These are phyloP conservation scores for Phaeosphaeriaceae sp. DNA, from an alignment of 2,329 filamentous ascomycete species.

Conservation along the genomic window DNA sequence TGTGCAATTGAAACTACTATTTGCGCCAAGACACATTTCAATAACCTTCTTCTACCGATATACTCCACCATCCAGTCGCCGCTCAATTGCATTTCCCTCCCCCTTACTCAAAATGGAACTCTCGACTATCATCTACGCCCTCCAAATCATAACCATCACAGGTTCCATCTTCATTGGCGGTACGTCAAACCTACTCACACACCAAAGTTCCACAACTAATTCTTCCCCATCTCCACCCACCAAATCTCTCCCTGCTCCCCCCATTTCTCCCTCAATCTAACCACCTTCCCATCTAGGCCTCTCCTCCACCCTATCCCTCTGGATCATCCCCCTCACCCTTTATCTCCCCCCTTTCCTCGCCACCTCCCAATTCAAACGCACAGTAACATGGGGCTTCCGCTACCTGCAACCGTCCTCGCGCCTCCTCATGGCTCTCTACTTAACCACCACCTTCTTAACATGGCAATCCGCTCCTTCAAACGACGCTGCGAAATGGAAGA, in stretches of 20 bases:
- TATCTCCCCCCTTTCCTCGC: conserved; percentile 2
- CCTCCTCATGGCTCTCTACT: background rate
- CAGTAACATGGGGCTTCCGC: conserved; percentile 8
- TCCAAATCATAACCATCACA: conserved; percentile 9
- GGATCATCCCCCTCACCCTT: conserved; percentile 7
- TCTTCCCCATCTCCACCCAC: background rate
- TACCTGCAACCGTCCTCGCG: conserved; percentile 12
- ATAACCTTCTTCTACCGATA: too few species aligned
- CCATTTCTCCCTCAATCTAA: too few species aligned
- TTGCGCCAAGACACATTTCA: too few species aligned
- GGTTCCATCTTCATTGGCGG: conserved; percentile 10
- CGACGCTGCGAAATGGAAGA: background rate
- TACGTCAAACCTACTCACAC: background rate
- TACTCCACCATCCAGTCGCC: too few species aligned
- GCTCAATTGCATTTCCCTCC: too few species aligned
- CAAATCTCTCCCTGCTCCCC: too few species aligned
- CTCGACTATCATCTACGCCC: conserved; percentile 1
- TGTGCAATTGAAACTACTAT: too few species aligned
- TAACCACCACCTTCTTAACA: conserved; percentile 3
- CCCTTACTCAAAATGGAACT: background rate
- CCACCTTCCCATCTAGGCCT: conserved; percentile 6
- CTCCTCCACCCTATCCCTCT: conserved; percentile 14
- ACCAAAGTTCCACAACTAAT: background rate
- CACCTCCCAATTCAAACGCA: conserved; percentile 8
- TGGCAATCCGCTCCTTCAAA: background rate